Evolutionary conservation across 352 stramenopile species (phyloP).

Genomic region (Globisporangium megalacanthum): DNA sequence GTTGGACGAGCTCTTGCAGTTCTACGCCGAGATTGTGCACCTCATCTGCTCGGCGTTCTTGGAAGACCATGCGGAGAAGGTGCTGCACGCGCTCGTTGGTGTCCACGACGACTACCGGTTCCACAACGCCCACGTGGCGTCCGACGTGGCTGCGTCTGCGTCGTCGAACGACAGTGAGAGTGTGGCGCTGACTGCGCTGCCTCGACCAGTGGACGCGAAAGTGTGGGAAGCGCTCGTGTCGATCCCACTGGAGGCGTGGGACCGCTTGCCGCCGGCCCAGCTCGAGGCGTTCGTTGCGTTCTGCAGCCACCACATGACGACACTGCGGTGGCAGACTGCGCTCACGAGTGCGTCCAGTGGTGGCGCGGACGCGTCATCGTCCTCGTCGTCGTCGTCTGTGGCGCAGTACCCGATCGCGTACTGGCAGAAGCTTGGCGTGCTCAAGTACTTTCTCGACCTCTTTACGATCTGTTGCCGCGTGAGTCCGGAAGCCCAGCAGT

Average conservation of each 20-base stretch:
- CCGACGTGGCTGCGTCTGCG: constrained; percentile 11
- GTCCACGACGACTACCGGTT: constrained; percentile 82
- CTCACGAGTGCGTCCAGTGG: constrained; percentile 8
- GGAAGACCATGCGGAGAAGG: constrained; percentile 78
- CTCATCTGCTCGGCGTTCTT: constrained; percentile 61
- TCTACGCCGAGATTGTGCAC: constrained; percentile 70
- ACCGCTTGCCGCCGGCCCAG: constrained; percentile 34
- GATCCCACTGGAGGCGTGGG: constrained; percentile 41
- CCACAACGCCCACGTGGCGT: constrained; percentile 17
- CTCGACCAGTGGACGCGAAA: constrained; percentile 50
- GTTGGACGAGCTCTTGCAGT: constrained; percentile 49
- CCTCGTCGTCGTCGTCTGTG: constrained; percentile 2
- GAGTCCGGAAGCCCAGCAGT: constrained; percentile 53
- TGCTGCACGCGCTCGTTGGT: constrained; percentile 72
- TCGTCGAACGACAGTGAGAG: constrained; percentile 3
- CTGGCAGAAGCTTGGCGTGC: constrained; percentile 65
- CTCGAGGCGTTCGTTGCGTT: constrained; percentile 48
- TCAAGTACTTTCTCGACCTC: constrained; percentile 77
- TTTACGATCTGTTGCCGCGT: constrained; percentile 66
- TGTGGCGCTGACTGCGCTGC: constrained; percentile 19
- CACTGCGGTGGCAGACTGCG: constrained; percentile 46
- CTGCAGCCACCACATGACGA: constrained; percentile 54
- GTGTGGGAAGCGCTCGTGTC: constrained; percentile 65
- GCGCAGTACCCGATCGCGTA: constrained; percentile 46
- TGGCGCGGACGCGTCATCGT: background rate